Evolutionary conservation across 805 yeast species (phyloP).

Genomic region (Deakozyma indianensis): DNA sequence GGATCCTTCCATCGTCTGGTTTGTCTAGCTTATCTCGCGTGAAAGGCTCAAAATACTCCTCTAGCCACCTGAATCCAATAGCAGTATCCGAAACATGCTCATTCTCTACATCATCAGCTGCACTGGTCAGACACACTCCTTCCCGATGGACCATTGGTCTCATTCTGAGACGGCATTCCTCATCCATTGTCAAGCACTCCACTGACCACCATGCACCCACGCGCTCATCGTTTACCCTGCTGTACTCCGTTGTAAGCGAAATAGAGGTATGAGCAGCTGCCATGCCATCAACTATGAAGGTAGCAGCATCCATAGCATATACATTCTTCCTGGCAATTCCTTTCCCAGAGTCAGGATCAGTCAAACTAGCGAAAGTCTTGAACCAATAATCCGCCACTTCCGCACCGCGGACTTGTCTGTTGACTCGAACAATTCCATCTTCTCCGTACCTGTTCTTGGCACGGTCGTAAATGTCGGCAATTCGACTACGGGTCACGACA

Average conservation of each 20-base stretch:
- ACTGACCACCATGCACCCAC: neutral
- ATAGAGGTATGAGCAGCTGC: neutral
- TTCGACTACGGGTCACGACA: neutral
- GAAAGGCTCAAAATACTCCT: neutral
- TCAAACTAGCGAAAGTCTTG: neutral
- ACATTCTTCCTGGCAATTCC: neutral
- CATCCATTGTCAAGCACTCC: neutral
- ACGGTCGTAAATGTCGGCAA: neutral
- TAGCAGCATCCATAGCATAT: neutral
- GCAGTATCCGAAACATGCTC: conserved; percentile 5
- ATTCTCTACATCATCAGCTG: conserved; percentile 9
- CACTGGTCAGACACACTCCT: neutral
- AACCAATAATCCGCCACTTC: neutral
- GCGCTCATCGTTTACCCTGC: neutral
- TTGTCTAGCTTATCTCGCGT: neutral
- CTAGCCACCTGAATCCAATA: neutral
- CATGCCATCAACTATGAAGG: neutral
- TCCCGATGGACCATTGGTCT: neutral
- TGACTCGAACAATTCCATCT: neutral
- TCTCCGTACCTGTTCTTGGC: neutral
- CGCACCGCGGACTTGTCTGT: neutral
- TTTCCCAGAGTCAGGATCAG: neutral
- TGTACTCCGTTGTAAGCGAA: neutral
- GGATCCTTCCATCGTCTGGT: neutral
- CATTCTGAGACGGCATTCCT: conserved; percentile 11